Evolutionary conservation across 306 rosid species (phyloP), one percentile per base, ranked within the genome.

Genomic region (Notholithocarpus densiflorus): DNA sequence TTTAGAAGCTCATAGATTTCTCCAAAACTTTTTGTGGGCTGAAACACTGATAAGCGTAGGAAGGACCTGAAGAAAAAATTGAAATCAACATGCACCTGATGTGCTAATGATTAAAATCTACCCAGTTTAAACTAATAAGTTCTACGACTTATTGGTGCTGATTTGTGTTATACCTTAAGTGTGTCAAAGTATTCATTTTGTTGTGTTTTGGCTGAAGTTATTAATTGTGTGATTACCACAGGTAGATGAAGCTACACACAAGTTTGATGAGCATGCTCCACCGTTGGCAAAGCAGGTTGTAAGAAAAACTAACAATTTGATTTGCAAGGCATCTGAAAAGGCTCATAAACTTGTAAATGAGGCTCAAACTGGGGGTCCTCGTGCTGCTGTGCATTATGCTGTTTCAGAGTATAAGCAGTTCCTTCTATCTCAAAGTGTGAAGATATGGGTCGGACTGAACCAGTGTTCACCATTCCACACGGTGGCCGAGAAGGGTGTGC

Each of bases 181-280:
- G 45, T 40, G 45, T 2, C 12, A 40, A 7, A 40, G 45, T 37
- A 37, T 37, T 37, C 10, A 1, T 37, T 14, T 70, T 14, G 24
- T 11, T 19, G 3, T 75, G 13, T 40, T 72, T 8, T 66, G 3
- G 23, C 3, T 17, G 40, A 71, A 45, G 27, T 51, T 52, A 64
- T 56, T 40, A 34, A 2, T 18, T 51, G 56, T 59, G 27, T 75
- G 60, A 64, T 62, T 65, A 68, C 37, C 18, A 62, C 87, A 94
- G 98, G 92, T 92, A 40, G 95, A 92, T 73, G 84, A 72, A 74
- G 92, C 85, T 6, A 75, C 82, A 2, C 48, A 76, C 57, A 87
- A 86, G 78, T 86, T 92, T 73, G 81, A 85, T 66, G 84, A 86
- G 81, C 89, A 88, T 73, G 89, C 97, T 56, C 97, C 98, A 48